phyloP scores from a whole-genome alignment of 2,329 filamentous ascomycete genomes.

The Laburnicola sp. region DNA sequence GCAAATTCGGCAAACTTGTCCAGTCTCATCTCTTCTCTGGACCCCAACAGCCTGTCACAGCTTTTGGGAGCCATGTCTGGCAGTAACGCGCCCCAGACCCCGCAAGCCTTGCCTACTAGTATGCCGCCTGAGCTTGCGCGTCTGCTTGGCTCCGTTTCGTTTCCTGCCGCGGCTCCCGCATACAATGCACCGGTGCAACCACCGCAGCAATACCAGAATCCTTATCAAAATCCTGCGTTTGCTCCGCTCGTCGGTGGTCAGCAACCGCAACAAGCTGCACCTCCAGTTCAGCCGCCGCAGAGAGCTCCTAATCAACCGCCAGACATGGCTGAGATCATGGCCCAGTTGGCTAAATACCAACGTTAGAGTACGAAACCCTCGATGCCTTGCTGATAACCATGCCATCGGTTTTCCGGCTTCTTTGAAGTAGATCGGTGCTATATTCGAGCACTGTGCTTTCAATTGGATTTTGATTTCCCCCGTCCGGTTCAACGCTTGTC shows the following conservation, averaged over 20 bases:
- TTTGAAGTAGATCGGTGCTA: too few species aligned
- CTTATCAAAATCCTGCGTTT: conserved; percentile 37
- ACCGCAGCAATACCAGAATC: conserved; percentile 39
- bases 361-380: conserved; percentile 39
- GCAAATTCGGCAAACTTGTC: conserved; percentile 56
- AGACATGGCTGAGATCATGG: conserved; percentile 73
- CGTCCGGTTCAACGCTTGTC: too few species aligned
- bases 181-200: conserved; percentile 26
- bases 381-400: neutral
- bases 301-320: conserved; percentile 19
- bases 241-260: conserved; percentile 36
- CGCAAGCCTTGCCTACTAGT: conserved; percentile 42
- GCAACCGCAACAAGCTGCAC: conserved; percentile 22
- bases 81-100: conserved; percentile 42
- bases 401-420: too few species aligned
- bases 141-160: conserved; percentile 40
- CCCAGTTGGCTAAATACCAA: conserved; percentile 68
- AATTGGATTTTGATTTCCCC: too few species aligned
- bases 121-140: conserved; percentile 45
- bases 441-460: too few species aligned
- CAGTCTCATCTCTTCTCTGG: conserved; percentile 67
- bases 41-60: conserved; percentile 70
- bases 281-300: conserved; percentile 27
- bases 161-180: conserved; percentile 30
- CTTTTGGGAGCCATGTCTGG: conserved; percentile 63